Evolutionary conservation across 129 eudicot genomes (phyloP), one percentile per base, ranked within the genome.

Genomic region (Flaveria bidentis): DNA sequence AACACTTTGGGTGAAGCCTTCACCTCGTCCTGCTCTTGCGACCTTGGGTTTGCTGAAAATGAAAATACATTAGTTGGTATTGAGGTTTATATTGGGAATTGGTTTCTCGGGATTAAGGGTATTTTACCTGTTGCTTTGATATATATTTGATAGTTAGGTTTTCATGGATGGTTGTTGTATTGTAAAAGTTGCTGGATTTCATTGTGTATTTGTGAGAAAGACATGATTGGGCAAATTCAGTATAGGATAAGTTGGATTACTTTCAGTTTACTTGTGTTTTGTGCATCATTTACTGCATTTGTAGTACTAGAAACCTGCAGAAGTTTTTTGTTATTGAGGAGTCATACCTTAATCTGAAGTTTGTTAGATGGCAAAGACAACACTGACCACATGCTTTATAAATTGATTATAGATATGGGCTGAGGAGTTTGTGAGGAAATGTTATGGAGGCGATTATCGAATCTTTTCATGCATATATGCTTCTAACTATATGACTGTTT

Each of bases 211-310:
- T 42, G 64, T 42, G 16, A 22, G 57, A 16, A 45, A 47, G 58
- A n/a, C 71, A 33, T 74, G 47, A 47, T 74, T 73, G 33, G 52
- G 67, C 6, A 1, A 44, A 60, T 67, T 41, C 17, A 41, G 23
- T 39, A 13, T 3, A 0, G 4, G 16, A 2, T 49, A 13, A 45
- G 9, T 64, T 50, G 64, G 72, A 76, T 63, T 30, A 36, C 53
- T 36, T 2, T 76, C 17, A 53, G 68, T 22, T n/a, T 55, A 39
- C n/a, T 55, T 52, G 74, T n/a, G 33, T 20, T 26, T 52, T 76
- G 44, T 52, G 64, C 65, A 12, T 36, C 25, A 36, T 50, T 76
- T 50, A 10, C 64, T 30, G 18, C 33, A 63, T 66, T 28, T 75
- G 8, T 47, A 3, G 63, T 63, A 26, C 36, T 58, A 57, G 33